These are phyloP conservation scores for Hypoxylon fragiforme DNA, from an alignment of 495 filamentous ascomycete genomes.

Conservation along the genomic window DNA sequence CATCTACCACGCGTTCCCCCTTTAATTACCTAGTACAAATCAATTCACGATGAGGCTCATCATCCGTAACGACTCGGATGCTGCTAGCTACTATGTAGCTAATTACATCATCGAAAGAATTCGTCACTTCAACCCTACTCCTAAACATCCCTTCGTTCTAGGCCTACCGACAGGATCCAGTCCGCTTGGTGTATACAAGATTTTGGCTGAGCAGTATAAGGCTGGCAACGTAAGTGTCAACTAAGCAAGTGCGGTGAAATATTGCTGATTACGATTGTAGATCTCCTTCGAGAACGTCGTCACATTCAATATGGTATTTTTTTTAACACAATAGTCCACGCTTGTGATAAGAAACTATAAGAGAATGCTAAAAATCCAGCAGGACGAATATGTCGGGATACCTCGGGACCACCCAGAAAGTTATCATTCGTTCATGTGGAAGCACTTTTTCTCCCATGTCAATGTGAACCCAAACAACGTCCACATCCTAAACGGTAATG, in stretches of 20 bases:
- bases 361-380: constrained; percentile 4
- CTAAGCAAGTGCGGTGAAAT: background rate
- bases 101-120: constrained; percentile 84
- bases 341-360: too few relatives aligned
- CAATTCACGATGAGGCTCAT: constrained; percentile 72
- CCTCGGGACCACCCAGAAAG: constrained; percentile 79
- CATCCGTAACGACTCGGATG: constrained; percentile 68
- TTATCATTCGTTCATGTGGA: constrained; percentile 92
- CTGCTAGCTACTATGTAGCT: constrained; percentile 73
- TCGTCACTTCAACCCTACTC: constrained; percentile 70
- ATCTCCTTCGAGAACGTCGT: constrained; percentile 87
- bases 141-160: constrained; percentile 74
- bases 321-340: too few relatives aligned
- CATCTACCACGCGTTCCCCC: constrained; percentile 3
- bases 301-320: constrained; percentile 95
- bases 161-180: constrained; percentile 83
- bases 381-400: constrained; percentile 88
- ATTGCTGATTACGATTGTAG: constrained; percentile 23
- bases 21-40: constrained; percentile 7
- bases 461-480: constrained; percentile 79
- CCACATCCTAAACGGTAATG: constrained; percentile 85
- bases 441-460: constrained; percentile 86
- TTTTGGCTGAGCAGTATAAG: constrained; percentile 74
- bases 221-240: constrained; percentile 57
- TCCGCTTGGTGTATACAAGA: constrained; percentile 76